phyloP scores from a whole-genome alignment of 768 basidiomycete species.

The Rhodosporidiobolus odoratus region DNA sequence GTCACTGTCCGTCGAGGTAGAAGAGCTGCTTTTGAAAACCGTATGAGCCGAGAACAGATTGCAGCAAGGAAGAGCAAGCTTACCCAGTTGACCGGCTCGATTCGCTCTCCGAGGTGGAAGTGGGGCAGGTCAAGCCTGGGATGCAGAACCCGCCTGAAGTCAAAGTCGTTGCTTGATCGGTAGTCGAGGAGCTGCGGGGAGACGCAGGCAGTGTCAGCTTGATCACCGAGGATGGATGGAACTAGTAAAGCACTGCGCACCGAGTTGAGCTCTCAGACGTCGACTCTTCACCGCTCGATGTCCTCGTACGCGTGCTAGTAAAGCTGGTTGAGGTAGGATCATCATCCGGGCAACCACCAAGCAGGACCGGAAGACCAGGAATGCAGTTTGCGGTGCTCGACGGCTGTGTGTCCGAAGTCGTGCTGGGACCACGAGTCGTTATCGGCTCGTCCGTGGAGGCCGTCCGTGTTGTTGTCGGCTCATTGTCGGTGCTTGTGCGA shows the following conservation, averaged over 20 bases:
- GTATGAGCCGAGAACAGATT: not conserved
- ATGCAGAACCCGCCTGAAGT: not conserved
- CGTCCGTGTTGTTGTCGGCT: not conserved
- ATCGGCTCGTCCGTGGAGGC: not conserved
- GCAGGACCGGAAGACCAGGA: not conserved
- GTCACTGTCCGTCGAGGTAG: not conserved
- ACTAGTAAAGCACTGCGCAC: no score
- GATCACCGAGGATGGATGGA: not conserved
- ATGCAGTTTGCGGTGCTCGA: not conserved
- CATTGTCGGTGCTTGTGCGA: not conserved
- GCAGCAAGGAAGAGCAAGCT: not conserved
- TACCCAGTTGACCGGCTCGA: no score
- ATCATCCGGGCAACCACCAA: not conserved
- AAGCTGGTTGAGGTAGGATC: not conserved
- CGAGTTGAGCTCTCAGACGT: no score
- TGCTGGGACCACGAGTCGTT: not conserved
- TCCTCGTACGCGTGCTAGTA: no score
- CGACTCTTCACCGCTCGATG: not conserved
- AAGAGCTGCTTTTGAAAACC: not conserved
- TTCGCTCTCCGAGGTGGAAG: not conserved
- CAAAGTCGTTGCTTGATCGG: not conserved
- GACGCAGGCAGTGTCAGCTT: no score
- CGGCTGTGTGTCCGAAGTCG: not conserved
- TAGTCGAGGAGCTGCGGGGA: not conserved
- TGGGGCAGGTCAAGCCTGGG: not conserved